phyloP scores from a whole-genome alignment of 139 green algal species.

The Yamagishiella unicocca region DNA sequence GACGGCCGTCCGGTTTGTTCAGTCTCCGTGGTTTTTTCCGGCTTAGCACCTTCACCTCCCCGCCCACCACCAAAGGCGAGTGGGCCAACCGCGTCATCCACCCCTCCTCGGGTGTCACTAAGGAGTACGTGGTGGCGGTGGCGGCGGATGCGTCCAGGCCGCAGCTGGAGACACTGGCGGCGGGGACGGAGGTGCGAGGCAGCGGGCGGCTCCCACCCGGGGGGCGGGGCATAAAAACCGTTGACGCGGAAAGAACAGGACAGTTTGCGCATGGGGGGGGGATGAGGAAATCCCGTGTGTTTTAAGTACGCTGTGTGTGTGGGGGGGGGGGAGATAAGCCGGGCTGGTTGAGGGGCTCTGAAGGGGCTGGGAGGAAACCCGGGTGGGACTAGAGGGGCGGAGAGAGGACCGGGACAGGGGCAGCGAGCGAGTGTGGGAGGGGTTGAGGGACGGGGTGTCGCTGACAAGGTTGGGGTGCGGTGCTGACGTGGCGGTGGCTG shows the following conservation, averaged over 20 bases:
- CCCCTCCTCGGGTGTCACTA: constrained; percentile 69
- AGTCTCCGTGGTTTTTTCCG: no score
- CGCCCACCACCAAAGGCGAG: constrained; percentile 52
- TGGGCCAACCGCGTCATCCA: constrained; percentile 82
- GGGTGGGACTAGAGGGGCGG: neutral
- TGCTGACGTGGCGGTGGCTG: no score
- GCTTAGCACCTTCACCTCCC: neutral
- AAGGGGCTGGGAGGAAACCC: neutral
- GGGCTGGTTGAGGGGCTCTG: neutral
- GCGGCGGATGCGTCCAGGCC: constrained; percentile 46
- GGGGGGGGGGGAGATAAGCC: neutral
- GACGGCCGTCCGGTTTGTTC: no score
- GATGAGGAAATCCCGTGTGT: no score
- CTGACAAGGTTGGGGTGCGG: no score
- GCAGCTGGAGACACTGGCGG: constrained; percentile 58
- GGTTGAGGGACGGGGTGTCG: no score
- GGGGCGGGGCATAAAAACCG: no score
- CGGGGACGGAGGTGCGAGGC: constrained; percentile 14
- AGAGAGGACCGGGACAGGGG: neutral
- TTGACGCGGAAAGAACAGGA: no score
- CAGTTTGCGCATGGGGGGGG: no score
- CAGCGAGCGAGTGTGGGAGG: no score
- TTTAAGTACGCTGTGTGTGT: neutral
- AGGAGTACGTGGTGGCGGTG: constrained; percentile 85
- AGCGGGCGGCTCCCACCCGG: no score